A percentile compares a stretch with the other conserved stretches of the same genome.
Evolutionary conservation across 2,329 filamentous ascomycete genomes (phyloP).

Genomic region (Aureobasidium sp.): DNA sequence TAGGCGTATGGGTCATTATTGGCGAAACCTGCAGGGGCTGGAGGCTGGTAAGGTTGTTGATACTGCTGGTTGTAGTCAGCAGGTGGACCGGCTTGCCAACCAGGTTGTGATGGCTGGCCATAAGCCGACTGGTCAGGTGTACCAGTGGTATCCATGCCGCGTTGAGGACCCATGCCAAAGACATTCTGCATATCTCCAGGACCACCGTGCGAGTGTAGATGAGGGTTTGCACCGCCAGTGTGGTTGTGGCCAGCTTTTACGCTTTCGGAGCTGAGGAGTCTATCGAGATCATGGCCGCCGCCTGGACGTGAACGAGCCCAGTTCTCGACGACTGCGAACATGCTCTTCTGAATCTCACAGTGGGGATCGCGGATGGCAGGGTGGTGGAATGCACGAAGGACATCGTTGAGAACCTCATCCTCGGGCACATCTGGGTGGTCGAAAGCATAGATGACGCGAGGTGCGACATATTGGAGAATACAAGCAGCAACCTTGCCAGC

Average conservation of each 20-base stretch:
- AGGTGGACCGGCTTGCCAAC: neutral
- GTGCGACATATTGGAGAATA: conserved; percentile 79
- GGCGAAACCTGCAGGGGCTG: conserved; percentile 24
- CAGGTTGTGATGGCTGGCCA: neutral
- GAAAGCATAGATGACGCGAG: conserved; percentile 86
- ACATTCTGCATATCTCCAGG: conserved; percentile 5
- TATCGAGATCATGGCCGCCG: conserved; percentile 60
- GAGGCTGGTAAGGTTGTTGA: conserved; percentile 16
- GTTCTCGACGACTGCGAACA: conserved; percentile 78
- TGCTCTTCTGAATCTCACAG: conserved; percentile 73
- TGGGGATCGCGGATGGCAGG: conserved; percentile 70
- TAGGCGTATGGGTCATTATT: conserved; percentile 25
- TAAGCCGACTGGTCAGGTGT: neutral
- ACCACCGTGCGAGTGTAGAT: conserved; percentile 10
- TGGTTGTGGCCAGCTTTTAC: conserved; percentile 83
- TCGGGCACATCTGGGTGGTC: conserved; percentile 78
- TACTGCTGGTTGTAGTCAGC: conserved; percentile 7
- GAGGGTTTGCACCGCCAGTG: conserved; percentile 19
- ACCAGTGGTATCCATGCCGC: neutral
- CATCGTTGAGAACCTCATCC: conserved; percentile 75
- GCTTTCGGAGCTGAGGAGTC: conserved; percentile 72
- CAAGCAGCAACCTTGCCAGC: conserved; percentile 42
- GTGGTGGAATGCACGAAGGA: conserved; percentile 82
- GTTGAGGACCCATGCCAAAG: conserved; percentile 3
- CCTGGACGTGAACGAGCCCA: conserved; percentile 70